These are phyloP conservation scores for Teratosphaeria nubilosa DNA, from an alignment of 2,329 filamentous ascomycete genomes.

Conservation along the genomic window DNA sequence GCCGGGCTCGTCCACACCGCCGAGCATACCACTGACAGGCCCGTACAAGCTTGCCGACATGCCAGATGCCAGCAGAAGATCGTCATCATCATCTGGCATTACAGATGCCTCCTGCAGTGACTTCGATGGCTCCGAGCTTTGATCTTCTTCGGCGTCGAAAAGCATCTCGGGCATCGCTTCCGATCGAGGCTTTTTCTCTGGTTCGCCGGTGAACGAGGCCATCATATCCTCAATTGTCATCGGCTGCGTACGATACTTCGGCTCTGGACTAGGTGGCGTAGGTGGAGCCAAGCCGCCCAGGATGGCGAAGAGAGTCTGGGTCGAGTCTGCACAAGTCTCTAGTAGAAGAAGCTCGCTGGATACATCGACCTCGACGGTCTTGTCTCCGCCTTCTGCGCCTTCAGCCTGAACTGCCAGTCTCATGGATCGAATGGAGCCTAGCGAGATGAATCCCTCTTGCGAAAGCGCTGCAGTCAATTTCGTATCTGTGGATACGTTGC, in stretches of 20 bases:
- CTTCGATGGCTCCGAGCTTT: background rate
- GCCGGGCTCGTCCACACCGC: conserved; percentile 11
- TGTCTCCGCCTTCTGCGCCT: conserved; percentile 53
- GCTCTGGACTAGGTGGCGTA: conserved; percentile 66
- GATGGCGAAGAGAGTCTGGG: conserved; percentile 75
- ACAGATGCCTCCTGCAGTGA: background rate
- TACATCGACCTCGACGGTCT: conserved; percentile 67
- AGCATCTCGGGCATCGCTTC: conserved; percentile 34
- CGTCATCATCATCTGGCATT: conserved; percentile 25
- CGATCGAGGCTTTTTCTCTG: conserved; percentile 56
- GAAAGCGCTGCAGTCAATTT: conserved; percentile 38
- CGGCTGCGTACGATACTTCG: conserved; percentile 78
- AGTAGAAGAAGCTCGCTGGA: conserved; percentile 79
- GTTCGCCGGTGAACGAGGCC: conserved; percentile 80
- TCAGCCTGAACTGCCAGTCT: conserved; percentile 45
- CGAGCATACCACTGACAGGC: conserved; percentile 21
- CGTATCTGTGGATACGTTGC: conserved; percentile 11
- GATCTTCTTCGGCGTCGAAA: conserved; percentile 24
- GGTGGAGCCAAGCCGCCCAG: conserved; percentile 75
- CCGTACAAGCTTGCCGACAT: conserved; percentile 25
- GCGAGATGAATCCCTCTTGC: conserved; percentile 67
- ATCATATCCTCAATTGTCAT: conserved; percentile 82
- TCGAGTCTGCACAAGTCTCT: conserved; percentile 94
- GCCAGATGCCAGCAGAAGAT: conserved; percentile 27
- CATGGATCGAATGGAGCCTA: conserved; percentile 79